phyloP scores from a whole-genome alignment of 2,329 filamentous ascomycete genomes.

The Aulographum hederae region DNA sequence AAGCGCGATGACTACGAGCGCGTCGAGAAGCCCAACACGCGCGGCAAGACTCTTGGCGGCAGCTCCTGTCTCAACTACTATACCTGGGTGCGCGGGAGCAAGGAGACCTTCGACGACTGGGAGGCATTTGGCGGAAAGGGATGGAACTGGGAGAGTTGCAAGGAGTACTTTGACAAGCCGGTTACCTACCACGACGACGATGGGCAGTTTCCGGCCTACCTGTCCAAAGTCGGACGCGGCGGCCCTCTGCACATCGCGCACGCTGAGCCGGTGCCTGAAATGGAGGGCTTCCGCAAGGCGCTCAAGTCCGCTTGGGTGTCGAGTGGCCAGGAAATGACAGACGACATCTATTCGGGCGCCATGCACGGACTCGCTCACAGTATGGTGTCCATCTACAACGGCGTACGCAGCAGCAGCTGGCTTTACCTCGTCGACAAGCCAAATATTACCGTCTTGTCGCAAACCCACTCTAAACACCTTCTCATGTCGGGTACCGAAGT shows the following conservation, averaged over 20 bases:
- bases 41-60: constrained; percentile 29
- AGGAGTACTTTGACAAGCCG: constrained; percentile 29
- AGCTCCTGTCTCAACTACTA: constrained; percentile 24
- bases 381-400: constrained; percentile 22
- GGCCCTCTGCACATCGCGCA: constrained; percentile 30
- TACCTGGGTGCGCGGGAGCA: constrained; percentile 34
- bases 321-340: constrained; percentile 30
- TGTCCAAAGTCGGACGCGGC: too few species aligned
- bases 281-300: constrained; percentile 31
- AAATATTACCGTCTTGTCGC: constrained; percentile 6
- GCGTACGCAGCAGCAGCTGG: constrained; percentile 35
- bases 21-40: constrained; percentile 42
- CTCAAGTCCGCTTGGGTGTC: constrained; percentile 34
- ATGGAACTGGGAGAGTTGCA: constrained; percentile 36
- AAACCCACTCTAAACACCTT: constrained; percentile 14
- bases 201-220: too few species aligned
- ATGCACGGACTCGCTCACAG: constrained; percentile 34
- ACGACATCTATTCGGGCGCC: constrained; percentile 37
- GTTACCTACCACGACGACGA: constrained; percentile 26
- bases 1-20: constrained; percentile 20
- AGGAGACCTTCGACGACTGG: constrained; percentile 45
- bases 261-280: constrained; percentile 35
- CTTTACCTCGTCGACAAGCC: constrained; percentile 29
- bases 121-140: constrained; percentile 36
- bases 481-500: constrained; percentile 15